Conservation (phyloP, 108 stramenopile genomes). For the Cyclotella cryptica region DNA sequence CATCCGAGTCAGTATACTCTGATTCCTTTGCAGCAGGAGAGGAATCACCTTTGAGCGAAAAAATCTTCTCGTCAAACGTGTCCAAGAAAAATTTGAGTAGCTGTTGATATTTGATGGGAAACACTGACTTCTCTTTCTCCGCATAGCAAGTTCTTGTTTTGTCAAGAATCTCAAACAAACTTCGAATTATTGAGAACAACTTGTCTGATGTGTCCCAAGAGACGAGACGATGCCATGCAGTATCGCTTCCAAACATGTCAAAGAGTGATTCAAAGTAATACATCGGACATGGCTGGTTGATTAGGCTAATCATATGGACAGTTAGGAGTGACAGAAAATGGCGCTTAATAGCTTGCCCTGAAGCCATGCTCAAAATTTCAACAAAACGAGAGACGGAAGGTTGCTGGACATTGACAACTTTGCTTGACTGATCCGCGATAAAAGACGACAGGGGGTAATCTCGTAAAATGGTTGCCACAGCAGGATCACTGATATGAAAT, state of each 20-base stretch:
- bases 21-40: not conserved
- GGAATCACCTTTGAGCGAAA: slow-evolving; percentile 2
- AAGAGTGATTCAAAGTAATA: slow-evolving; percentile 50
- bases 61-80: slow-evolving; percentile 42
- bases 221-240: slow-evolving; percentile 44
- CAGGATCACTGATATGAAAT: slow-evolving; percentile 74
- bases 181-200: slow-evolving; percentile 33
- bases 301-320: slow-evolving; percentile 25
- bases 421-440: not conserved
- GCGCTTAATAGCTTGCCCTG: slow-evolving; percentile 41
- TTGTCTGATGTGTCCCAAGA: slow-evolving; percentile 37
- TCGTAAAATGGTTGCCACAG: slow-evolving; percentile 68
- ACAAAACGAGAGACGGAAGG: slow-evolving; percentile 28
- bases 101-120: slow-evolving; percentile 38
- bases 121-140: slow-evolving; percentile 32
- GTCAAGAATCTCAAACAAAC: slow-evolving; percentile 51
- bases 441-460: slow-evolving; percentile 62
- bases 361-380: slow-evolving; percentile 45
- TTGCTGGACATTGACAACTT: slow-evolving; percentile 15
- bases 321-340: slow-evolving; percentile 44
- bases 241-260: slow-evolving; percentile 48
- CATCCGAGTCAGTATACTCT: slow-evolving; percentile 2
- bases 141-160: slow-evolving; percentile 38
- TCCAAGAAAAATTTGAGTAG: slow-evolving; percentile 47
- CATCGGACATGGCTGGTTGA: slow-evolving; percentile 26